phyloP scores from a whole-genome alignment of 352 stramenopile species.

The Pythium guiyangense region DNA sequence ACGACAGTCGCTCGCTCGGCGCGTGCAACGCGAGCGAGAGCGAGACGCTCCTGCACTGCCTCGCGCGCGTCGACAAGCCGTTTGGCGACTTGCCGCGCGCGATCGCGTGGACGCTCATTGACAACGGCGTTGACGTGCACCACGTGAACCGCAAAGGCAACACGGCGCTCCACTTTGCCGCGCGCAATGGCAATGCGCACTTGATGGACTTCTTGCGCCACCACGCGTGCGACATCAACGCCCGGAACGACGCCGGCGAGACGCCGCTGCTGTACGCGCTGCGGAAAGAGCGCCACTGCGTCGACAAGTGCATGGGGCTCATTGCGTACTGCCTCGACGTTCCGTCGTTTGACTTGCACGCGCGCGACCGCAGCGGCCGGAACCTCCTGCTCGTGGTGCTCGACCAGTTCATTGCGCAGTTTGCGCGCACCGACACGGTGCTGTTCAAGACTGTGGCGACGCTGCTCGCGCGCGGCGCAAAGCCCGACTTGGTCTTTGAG shows the following conservation, averaged over 20 bases:
- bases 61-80: conserved; percentile 47
- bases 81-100: conserved; percentile 51
- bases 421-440: conserved; percentile 41
- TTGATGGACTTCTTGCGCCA: conserved; percentile 74
- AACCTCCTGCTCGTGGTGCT: conserved; percentile 53
- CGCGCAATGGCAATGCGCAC: conserved; percentile 42
- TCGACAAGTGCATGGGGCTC: conserved; percentile 20
- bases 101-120: conserved; percentile 67
- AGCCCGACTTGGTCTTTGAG: too few relatives aligned
- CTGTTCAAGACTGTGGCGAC: conserved; percentile 35
- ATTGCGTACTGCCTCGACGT: conserved; percentile 16
- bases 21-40: conserved; percentile 30
- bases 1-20: conserved; percentile 29
- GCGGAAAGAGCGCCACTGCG: conserved; percentile 58
- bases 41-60: conserved; percentile 57
- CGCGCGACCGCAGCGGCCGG: conserved; percentile 30
- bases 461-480: too few relatives aligned
- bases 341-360: conserved; percentile 31
- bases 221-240: conserved; percentile 42
- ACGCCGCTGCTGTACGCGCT: conserved; percentile 45
- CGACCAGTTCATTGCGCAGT: conserved; percentile 47
- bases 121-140: conserved; percentile 33
- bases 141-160: conserved; percentile 32
- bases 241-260: conserved; percentile 35
- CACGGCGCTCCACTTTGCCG: conserved; percentile 56